Conservation (phyloP, 192 early-diverging fungal genomes). For the Thamnidium elegans region DNA sequence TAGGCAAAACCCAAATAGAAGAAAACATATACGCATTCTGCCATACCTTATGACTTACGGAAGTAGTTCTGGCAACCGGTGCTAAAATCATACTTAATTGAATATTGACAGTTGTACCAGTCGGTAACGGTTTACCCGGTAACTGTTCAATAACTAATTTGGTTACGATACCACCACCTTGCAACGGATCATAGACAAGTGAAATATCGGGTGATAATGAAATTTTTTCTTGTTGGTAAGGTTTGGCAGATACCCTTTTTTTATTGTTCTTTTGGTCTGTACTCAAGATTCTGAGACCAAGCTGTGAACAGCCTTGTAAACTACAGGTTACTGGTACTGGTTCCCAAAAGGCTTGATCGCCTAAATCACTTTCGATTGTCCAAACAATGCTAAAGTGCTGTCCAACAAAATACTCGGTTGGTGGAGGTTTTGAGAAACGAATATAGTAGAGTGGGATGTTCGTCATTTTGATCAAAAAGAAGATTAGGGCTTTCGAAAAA, state of each 20-base stretch:
- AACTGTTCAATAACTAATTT: conserved; percentile 3
- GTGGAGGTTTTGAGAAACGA: conserved; percentile 32
- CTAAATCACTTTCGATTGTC: conserved; percentile 34
- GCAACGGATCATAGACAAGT: conserved; percentile 16
- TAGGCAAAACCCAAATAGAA: conserved; percentile 16
- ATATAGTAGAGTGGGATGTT: conserved; percentile 24
- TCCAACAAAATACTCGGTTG: conserved; percentile 1
- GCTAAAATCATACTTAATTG: conserved; percentile 1
- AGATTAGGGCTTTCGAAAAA: too few relatives aligned
- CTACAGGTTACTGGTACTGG: conserved; percentile 10
- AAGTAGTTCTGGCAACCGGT: not conserved
- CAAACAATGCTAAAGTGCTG: conserved; percentile 30
- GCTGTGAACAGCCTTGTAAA: not conserved
- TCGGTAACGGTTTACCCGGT: not conserved
- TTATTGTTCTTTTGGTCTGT: not conserved
- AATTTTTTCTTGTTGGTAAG: conserved; percentile 2
- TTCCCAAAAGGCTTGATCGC: conserved; percentile 24
- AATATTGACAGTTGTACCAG: not conserved
- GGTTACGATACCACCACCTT: conserved; percentile 22
- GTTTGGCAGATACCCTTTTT: not conserved
- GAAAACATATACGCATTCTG: conserved; percentile 4
- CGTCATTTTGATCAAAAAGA: not conserved
- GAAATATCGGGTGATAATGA: not conserved
- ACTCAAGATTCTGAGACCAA: not conserved
- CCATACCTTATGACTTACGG: not conserved